Conservation (phyloP, 164 flowering plant species). For the Malania oleifera region DNA sequence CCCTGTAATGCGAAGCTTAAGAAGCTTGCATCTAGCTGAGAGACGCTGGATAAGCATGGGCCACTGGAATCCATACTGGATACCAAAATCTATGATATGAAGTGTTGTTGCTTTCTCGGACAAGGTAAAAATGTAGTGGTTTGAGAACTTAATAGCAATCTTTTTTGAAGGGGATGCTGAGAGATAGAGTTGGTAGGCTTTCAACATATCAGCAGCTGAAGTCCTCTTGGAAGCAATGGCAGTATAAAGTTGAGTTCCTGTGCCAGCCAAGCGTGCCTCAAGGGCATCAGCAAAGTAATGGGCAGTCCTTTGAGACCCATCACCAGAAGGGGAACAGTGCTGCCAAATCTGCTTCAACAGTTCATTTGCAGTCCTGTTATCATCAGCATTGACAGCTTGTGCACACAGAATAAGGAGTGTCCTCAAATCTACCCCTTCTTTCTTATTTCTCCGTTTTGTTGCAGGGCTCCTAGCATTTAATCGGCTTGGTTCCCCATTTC, state of each 20-base stretch:
- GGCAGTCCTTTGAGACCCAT: neutral
- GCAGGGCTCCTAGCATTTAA: neutral
- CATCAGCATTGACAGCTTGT: neutral
- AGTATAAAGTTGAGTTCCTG: neutral
- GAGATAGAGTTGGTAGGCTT: neutral
- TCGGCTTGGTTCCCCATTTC: neutral
- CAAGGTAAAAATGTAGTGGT: neutral
- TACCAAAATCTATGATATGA: too few species aligned
- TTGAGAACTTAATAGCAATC: neutral
- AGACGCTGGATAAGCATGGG: too few species aligned
- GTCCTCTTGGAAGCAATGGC: neutral
- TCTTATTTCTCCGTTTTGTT: neutral
- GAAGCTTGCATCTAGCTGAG: too few species aligned
- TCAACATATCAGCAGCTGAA: neutral
- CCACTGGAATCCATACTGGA: neutral
- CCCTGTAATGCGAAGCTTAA: too few species aligned
- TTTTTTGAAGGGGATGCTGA: neutral
- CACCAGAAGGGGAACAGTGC: conserved; percentile 1
- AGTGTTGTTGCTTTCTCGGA: neutral
- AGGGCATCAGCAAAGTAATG: neutral
- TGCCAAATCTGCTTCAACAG: neutral
- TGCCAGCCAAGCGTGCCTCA: too few species aligned
- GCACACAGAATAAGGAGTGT: neutral
- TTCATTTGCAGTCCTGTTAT: neutral
- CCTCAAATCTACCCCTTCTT: neutral